Percentiles rank a stretch among this genome's conserved stretches.
These are phyloP conservation scores for Zostera marina DNA, from an alignment of 116 monocot genomes.

Conservation along the genomic window DNA sequence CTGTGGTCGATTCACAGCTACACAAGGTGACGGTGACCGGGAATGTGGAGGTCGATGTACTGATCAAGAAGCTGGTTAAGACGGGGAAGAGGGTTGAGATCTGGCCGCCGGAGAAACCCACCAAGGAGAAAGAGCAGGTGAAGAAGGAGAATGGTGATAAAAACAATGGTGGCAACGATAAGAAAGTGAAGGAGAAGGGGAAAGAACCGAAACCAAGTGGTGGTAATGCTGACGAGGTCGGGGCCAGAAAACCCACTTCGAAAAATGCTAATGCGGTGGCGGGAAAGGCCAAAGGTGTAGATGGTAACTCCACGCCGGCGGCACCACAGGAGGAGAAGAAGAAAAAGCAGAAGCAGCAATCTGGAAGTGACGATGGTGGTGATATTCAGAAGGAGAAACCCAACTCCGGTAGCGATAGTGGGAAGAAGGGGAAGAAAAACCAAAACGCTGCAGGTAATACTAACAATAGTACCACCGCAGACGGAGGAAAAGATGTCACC, in stretches of 20 bases:
- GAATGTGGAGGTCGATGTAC: constrained; percentile 44
- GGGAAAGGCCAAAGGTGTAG: neutral
- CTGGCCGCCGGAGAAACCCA: constrained; percentile 55
- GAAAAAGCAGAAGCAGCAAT: no score
- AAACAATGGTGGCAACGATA: neutral
- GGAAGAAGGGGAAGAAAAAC: constrained; percentile 6
- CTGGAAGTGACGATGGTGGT: neutral
- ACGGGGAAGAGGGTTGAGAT: constrained; percentile 70
- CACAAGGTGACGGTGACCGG: constrained; percentile 82
- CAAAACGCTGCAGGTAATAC: neutral
- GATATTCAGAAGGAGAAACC: neutral
- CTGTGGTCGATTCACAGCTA: constrained; percentile 40
- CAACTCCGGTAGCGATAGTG: neutral
- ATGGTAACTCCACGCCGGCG: neutral
- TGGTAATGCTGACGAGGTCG: neutral
- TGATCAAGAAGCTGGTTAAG: constrained; percentile 66
- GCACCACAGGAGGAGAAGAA: neutral
- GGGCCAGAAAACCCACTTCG: no score
- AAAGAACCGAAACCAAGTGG: constrained; percentile 6
- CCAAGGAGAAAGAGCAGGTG: neutral
- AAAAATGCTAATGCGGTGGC: no score
- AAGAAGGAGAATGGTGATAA: constrained; percentile 9
- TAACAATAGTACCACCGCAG: neutral
- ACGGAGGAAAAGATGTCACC: neutral
- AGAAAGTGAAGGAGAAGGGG: constrained; percentile 2